These are phyloP conservation scores for Ambrosia hybrid DNA, from an alignment of 140 eudicot genomes.

Conservation along the genomic window DNA sequence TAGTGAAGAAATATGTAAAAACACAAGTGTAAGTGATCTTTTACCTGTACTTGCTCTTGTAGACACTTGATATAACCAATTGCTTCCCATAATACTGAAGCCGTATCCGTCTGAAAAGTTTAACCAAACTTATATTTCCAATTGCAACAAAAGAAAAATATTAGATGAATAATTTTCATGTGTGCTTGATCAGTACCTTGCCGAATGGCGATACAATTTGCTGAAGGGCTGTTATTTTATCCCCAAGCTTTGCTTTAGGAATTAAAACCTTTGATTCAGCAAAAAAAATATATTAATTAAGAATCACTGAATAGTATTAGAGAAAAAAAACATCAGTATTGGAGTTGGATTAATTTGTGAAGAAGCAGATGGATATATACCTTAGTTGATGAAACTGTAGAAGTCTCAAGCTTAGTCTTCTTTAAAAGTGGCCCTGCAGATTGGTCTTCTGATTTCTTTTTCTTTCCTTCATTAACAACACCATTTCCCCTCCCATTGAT, in stretches of 20 bases:
- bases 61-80: slow-evolving; percentile 55
- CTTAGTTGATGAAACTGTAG: slow-evolving; percentile 51
- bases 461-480: slow-evolving; percentile 50
- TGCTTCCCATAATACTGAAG: slow-evolving; percentile 69
- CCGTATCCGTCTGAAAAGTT: slow-evolving; percentile 60
- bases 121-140: neutral
- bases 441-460: slow-evolving; percentile 48
- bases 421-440: slow-evolving; percentile 39
- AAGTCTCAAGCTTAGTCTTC: slow-evolving; percentile 50
- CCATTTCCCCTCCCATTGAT: slow-evolving; percentile 45
- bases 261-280: slow-evolving; percentile 14
- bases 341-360: neutral
- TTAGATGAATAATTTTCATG: neutral
- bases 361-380: slow-evolving; percentile 25
- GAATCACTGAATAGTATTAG: neutral
- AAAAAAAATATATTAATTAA: neutral
- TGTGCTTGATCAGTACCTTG: slow-evolving; percentile 38
- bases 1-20: slow-evolving; percentile 11
- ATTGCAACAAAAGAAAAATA: neutral
- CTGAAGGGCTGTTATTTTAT: slow-evolving; percentile 63
- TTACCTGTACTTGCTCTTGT: slow-evolving; percentile 72
- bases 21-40: neutral
- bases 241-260: slow-evolving; percentile 63
- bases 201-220: slow-evolving; percentile 74
- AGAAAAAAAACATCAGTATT: neutral